Evolutionary conservation across 1,139 yeast genomes (phyloP), one percentile per base, ranked within the genome.

Genomic region (Blastobotrys illinoisensis): DNA sequence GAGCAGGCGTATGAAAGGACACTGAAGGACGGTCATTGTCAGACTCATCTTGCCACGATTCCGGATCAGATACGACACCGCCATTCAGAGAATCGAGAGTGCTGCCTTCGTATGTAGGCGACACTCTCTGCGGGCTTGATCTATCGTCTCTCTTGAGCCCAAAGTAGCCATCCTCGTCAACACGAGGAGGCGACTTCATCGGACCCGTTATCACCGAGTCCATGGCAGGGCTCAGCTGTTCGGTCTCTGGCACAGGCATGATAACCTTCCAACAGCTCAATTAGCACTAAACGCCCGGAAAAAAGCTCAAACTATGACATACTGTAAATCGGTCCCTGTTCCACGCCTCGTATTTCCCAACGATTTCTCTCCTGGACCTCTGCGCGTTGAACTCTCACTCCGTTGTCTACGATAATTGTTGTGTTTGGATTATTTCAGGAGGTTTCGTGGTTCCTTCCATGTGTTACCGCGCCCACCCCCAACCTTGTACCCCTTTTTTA

Each of bases 31-130:
- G 44, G 26, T 51, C 50, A 13, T 36, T 53, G 45, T 56, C 57
- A 11, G 57, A 54, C 11, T 56, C 58, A 45, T 56, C 58, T 46
- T 54, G 56, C 58, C 58, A 56, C 9, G 50, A 46, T 19, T 56
- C 58, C 18, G 55, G 47, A n/a, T 56, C 58, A 2, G 56, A 51
- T 5, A 53, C 55, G 20, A 32, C 40, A 6, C 40, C 40, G 16
- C 40, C 40, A 11, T 32, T 32, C 13, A 32, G 5, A 3, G 40
- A n/a, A 13, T 32, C 40, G 5, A 32, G 16, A 7, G 3, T 32
- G 16, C 16, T 11, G 11, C 7, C 40, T 32, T 32, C 40, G 16
- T n/a, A 13, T 6, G 11, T 9, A 5, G 23, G 23, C 9, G 26
- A 45, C 9, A 45, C 16, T 3, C 18, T 9, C 28, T 20, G 28